Evolutionary conservation across 805 yeast species (phyloP), one percentile per base, ranked within the genome.

Genomic region (Danielia oregonensis): DNA sequence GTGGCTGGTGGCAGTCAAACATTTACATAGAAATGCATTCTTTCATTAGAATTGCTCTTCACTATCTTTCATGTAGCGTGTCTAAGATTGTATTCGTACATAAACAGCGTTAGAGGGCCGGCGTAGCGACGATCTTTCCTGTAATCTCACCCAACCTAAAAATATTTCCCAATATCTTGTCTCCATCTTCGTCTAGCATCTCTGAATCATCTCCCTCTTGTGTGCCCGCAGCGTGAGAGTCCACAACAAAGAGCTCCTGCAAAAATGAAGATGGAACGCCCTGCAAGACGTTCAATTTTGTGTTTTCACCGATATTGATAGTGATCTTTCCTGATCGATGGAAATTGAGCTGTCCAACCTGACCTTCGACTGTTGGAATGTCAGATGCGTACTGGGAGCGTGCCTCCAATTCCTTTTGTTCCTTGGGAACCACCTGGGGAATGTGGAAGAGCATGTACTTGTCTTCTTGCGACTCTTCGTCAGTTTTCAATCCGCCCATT

Each of bases 311-410:
- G 24, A 91, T 63, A 40, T 77, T 73, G 57, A 89, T 72, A 3
- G 94, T 71, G 14, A 87, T 57, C 53, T 76, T 85, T 3, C 97
- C 97, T 1, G 96, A 86, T 50, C 80, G 76, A 56, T 89, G 96
- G 29, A 81, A 68, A 36, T 91, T 75, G 22, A 91, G 52, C 7
- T 74, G 68, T 5, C 97, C 97, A 24, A 87, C 69, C 35, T 68
- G 68, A 1, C 96, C 96, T 7, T 44, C 44, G 30, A 49, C 35
- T 4, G 34, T 33, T 10, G 41, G 45, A 7, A 35, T 39, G 7
- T 26, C 24, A 0, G 32, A 24, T 3, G 50, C 49, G 15, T 39
- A 34, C 19, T 39, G 28, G 14, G 37, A 33, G 31, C 25, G 28
- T 13, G 29, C 30, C n/a, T 33, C 42, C 2, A 26, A 30, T 17